Conservation (phyloP, 2,329 filamentous ascomycete species). For the Xylaria sp. region DNA sequence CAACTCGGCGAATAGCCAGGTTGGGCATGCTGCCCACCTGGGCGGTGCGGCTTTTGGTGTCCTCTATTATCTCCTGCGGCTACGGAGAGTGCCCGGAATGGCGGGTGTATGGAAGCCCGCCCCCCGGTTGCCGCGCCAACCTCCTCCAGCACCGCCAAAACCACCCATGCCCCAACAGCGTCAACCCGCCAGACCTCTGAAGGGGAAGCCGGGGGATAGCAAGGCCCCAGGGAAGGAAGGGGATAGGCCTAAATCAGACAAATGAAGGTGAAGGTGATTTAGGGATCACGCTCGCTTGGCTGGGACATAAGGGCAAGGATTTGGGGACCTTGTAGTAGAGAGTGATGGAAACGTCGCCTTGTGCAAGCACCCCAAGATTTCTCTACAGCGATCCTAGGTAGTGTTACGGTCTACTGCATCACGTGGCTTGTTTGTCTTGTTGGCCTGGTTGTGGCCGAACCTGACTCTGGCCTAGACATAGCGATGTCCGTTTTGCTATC, state of each 20-base stretch:
- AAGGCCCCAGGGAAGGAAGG: background rate
- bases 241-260: background rate
- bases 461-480: no score
- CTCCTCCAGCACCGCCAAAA: background rate
- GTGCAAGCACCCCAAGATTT: background rate
- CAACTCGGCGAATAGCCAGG: conserved; percentile 13
- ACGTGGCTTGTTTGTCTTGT: background rate
- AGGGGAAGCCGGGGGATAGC: background rate
- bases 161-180: background rate
- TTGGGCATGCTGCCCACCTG: conserved; percentile 32
- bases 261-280: background rate
- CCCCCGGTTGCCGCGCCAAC: no score
- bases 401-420: background rate
- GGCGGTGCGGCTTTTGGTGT: conserved; percentile 29
- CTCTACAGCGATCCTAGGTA: background rate
- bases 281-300: background rate
- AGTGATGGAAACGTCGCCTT: background rate
- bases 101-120: background rate
- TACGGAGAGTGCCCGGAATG: background rate
- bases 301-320: background rate
- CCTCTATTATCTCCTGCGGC: conserved; percentile 19
- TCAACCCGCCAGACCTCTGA: background rate
- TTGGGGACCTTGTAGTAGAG: background rate
- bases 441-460: no score
- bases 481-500: no score